Evolutionary conservation across 2,329 filamentous ascomycete species (phyloP).

Genomic region (Ascomycota sp.): DNA sequence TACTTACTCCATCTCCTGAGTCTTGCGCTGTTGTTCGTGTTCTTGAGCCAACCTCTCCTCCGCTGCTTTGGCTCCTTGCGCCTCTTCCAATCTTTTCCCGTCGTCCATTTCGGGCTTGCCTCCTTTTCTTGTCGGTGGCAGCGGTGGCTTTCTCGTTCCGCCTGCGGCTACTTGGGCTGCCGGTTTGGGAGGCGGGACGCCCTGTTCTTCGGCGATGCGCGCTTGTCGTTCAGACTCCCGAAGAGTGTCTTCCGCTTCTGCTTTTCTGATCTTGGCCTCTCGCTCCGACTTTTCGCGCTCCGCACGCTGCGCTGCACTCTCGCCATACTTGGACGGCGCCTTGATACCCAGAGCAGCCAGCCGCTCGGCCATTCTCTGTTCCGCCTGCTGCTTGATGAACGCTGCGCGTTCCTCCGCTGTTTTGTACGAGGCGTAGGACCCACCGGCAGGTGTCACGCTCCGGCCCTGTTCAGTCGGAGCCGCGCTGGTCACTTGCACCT

Average conservation of each 20-base stretch:
- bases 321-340: constrained; percentile 56
- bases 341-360: constrained; percentile 86
- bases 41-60: constrained; percentile 47
- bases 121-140: constrained; percentile 59
- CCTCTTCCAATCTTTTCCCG: constrained; percentile 36
- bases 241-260: constrained; percentile 82
- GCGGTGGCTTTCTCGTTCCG: constrained; percentile 45
- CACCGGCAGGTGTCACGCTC: constrained; percentile 24
- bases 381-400: constrained; percentile 92
- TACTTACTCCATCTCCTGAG: constrained; percentile 65
- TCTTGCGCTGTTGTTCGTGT: constrained; percentile 57
- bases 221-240: constrained; percentile 75
- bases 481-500: constrained; percentile 31
- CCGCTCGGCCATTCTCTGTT: constrained; percentile 90
- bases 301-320: constrained; percentile 63
- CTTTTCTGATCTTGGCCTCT: constrained; percentile 69
- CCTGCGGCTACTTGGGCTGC: constrained; percentile 23
- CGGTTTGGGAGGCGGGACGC: constrained; percentile 39
- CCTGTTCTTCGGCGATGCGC: constrained; percentile 61
- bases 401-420: constrained; percentile 86
- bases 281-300: constrained; percentile 79
- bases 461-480: constrained; percentile 28
- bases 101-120: constrained; percentile 38
- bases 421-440: constrained; percentile 65
- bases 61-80: constrained; percentile 32